These are phyloP conservation scores for Gossypium gossypioides DNA, from an alignment of 441 rosid species.

Conservation along the genomic window DNA sequence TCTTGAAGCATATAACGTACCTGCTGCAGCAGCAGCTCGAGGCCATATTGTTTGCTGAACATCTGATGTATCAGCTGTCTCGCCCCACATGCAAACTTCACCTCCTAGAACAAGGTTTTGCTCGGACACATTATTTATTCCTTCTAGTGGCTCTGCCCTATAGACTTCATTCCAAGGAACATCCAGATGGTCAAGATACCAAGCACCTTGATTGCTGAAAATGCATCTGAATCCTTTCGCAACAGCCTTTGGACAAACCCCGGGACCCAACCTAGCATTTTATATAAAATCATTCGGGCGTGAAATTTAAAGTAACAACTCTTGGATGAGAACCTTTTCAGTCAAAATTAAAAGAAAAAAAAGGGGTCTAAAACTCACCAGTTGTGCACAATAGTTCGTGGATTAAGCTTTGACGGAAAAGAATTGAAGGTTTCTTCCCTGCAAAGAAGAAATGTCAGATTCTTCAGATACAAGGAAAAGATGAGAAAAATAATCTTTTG, in stretches of 20 bases:
- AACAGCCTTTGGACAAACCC: conserved; percentile 72
- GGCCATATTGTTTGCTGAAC: conserved; percentile 96
- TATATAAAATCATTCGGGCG: neutral
- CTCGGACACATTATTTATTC: conserved; percentile 41
- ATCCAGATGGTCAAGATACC: conserved; percentile 95
- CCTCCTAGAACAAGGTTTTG: conserved; percentile 83
- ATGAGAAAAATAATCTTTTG: neutral
- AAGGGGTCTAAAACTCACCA: conserved; percentile 42
- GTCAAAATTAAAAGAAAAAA: neutral
- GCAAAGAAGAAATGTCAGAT: conserved; percentile 21
- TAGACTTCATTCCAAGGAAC: conserved; percentile 73
- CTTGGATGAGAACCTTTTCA: neutral
- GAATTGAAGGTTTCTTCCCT: conserved; percentile 93
- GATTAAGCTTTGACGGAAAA: conserved; percentile 58
- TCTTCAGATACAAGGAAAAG: neutral
- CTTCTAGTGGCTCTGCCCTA: conserved; percentile 68
- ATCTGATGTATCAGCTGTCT: conserved; percentile 72
- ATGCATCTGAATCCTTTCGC: conserved; percentile 87
- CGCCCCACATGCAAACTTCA: conserved; percentile 97
- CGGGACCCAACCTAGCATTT: conserved; percentile 54
- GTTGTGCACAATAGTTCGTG: conserved; percentile 65
- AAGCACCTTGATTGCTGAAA: conserved; percentile 78
- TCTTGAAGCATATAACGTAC: conserved; percentile 29
- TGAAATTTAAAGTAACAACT: neutral
- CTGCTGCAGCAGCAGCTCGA: conserved; percentile 84